Evolutionary conservation across 106 monocot genomes (phyloP).

Genomic region (Chionographis japonica): DNA sequence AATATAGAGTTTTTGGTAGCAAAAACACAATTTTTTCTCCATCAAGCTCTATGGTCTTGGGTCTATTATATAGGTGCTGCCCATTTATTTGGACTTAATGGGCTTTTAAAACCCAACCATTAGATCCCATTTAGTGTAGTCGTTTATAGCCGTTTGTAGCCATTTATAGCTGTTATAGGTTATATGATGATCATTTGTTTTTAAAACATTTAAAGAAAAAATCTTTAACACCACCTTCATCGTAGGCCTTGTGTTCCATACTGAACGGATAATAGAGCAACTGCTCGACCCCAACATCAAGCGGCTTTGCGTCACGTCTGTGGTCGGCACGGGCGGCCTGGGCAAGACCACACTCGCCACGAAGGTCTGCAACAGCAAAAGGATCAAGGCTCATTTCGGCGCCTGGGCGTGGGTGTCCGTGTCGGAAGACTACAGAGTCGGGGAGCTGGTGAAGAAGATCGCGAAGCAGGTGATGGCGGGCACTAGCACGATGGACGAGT

Average conservation of each 20-base stretch:
- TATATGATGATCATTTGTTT: too few relatives aligned
- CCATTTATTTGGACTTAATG: too few relatives aligned
- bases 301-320: background rate
- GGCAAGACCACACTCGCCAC: constrained; percentile 26
- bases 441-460: constrained; percentile 5
- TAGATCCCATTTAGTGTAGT: too few relatives aligned
- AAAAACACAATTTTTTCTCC: too few relatives aligned
- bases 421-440: constrained; percentile 8
- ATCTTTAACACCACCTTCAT: too few relatives aligned
- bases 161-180: too few relatives aligned
- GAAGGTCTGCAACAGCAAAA: constrained; percentile 8
- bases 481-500: background rate
- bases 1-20: too few relatives aligned
- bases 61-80: too few relatives aligned
- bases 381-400: background rate
- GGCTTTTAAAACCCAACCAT: too few relatives aligned
- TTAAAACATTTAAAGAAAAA: too few relatives aligned
- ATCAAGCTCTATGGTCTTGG: too few relatives aligned
- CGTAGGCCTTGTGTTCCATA: constrained; percentile 14
- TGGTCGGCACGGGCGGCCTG: constrained; percentile 13
- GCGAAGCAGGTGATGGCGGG: background rate
- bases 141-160: too few relatives aligned
- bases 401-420: constrained; percentile 6
- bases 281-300: background rate
- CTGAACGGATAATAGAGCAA: background rate